Percentiles rank a stretch among this genome's conserved stretches.
Conservation (phyloP, 2,329 filamentous ascomycete species). For the Didymella arachidicola region DNA sequence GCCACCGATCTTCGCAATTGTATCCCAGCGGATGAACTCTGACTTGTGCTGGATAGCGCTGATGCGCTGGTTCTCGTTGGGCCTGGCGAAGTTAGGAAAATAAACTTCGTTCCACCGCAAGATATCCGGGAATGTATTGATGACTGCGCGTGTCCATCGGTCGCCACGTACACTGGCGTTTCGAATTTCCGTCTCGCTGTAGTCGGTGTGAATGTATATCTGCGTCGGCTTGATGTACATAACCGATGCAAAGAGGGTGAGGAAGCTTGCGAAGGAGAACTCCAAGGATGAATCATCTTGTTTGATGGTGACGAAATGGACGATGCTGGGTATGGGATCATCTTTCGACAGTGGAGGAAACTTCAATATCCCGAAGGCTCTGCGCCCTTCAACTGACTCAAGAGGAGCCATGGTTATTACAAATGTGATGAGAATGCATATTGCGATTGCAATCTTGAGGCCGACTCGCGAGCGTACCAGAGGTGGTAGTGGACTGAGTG, state of each 20-base stretch:
- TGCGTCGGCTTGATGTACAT: constrained; percentile 25
- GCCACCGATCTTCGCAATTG: background rate
- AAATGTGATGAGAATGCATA: constrained; percentile 8
- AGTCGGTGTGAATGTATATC: constrained; percentile 37
- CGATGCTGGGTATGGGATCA: constrained; percentile 27
- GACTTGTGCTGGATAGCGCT: background rate
- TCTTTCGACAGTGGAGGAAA: background rate
- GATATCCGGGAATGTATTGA: constrained; percentile 24
- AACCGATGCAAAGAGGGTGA: constrained; percentile 25
- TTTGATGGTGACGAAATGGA: constrained; percentile 31
- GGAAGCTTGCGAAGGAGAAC: constrained; percentile 25
- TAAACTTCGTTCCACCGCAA: background rate
- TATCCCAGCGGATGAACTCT: background rate
- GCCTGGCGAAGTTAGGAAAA: background rate
- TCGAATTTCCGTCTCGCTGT: constrained; percentile 24
- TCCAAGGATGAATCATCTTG: constrained; percentile 21
- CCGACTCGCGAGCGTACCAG: constrained; percentile 15
- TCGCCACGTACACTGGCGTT: constrained; percentile 19
- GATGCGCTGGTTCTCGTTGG: background rate
- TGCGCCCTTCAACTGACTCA: constrained; percentile 1
- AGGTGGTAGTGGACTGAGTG: constrained; percentile 6
- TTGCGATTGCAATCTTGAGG: constrained; percentile 13
- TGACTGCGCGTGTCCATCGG: constrained; percentile 27
- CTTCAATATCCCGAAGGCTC: constrained; percentile 5
- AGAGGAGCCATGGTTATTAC: constrained; percentile 7